A percentile compares a stretch with the other conserved stretches of the same genome.
Evolutionary conservation across 129 eudicot genomes (phyloP).

Genomic region (Kitagawia praeruptora): DNA sequence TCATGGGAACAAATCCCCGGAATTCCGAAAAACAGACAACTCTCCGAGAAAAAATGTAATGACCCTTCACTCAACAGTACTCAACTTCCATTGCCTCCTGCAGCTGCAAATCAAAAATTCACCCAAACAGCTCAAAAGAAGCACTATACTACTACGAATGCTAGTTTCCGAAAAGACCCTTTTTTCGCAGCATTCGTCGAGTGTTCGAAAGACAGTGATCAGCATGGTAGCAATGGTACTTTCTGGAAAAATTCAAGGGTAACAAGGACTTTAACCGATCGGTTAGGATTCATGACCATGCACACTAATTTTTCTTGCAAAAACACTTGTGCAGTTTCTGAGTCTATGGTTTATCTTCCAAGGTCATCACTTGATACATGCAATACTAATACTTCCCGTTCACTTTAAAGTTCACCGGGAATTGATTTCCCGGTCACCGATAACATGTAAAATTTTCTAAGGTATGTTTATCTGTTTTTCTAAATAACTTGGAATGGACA

Average conservation of each 20-base stretch:
- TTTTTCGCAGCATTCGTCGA: slow-evolving; percentile 66
- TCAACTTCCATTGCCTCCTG: slow-evolving; percentile 67
- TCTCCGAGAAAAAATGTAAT: background rate
- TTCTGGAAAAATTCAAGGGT: slow-evolving; percentile 26
- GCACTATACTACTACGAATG: background rate
- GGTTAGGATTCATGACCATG: slow-evolving; percentile 40
- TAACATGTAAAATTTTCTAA: background rate
- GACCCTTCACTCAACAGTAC: slow-evolving; percentile 7
- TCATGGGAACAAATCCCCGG: slow-evolving; percentile 94
- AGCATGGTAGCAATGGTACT: slow-evolving; percentile 5
- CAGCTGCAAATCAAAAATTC: slow-evolving; percentile 19
- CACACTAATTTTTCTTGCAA: slow-evolving; percentile 41
- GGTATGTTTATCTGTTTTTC: too few species aligned
- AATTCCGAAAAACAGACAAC: slow-evolving; percentile 42
- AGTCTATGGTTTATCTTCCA: slow-evolving; percentile 58
- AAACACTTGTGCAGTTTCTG: slow-evolving; percentile 42
- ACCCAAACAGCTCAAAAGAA: slow-evolving; percentile 22
- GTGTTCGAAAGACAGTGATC: slow-evolving; percentile 56
- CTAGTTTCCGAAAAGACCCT: slow-evolving; percentile 47
- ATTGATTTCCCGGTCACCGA: background rate
- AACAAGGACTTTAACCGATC: slow-evolving; percentile 20
- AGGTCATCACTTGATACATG: slow-evolving; percentile 22
- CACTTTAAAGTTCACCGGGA: background rate
- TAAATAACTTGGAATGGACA: too few species aligned
- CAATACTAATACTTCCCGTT: background rate